Evolutionary conservation across 108 stramenopile species (phyloP).

Genomic region (Skeletonema tropicum): DNA sequence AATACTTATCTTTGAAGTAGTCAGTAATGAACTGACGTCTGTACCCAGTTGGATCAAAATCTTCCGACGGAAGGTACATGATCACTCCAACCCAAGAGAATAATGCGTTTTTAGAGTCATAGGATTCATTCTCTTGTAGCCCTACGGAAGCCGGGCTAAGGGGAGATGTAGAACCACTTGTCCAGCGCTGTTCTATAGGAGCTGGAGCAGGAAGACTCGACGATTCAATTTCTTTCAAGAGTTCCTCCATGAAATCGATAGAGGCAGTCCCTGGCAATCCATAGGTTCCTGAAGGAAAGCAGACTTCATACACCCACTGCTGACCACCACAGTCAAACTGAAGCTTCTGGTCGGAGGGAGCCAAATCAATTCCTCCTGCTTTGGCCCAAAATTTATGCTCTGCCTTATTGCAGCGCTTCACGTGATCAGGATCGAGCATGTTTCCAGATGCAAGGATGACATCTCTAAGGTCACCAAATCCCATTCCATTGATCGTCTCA

Average conservation of each 20-base stretch:
- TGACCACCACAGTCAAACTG: conserved; percentile 99
- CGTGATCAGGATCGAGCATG: conserved; percentile 89
- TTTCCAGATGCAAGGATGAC: conserved; percentile 75
- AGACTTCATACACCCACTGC: conserved; percentile 98
- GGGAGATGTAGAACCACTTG: conserved; percentile 77
- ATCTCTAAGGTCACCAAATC: conserved; percentile 96
- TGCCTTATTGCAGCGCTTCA: conserved; percentile 93
- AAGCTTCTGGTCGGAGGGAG: conserved; percentile 83
- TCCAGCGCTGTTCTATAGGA: conserved; percentile 99
- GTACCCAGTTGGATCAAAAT: conserved; percentile 66
- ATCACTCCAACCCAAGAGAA: conserved; percentile 93
- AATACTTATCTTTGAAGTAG: conserved; percentile 79
- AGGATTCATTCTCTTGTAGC: conserved; percentile 24
- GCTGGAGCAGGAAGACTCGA: conserved; percentile 87
- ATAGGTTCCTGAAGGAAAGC: conserved; percentile 88
- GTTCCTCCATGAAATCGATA: conserved; percentile 78
- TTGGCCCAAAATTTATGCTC: conserved; percentile 95
- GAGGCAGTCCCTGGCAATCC: conserved; percentile 71
- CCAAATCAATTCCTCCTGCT: conserved; percentile 79
- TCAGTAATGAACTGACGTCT: conserved; percentile 81
- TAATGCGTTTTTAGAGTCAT: conserved; percentile 60
- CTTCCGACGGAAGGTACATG: conserved; percentile 90
- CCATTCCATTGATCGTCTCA: conserved; percentile 75
- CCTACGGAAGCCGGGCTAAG: conserved; percentile 88
- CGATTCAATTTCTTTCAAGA: conserved; percentile 85